Conservation (phyloP, 2,329 filamentous ascomycete genomes). For the Aspergillus sp. region DNA sequence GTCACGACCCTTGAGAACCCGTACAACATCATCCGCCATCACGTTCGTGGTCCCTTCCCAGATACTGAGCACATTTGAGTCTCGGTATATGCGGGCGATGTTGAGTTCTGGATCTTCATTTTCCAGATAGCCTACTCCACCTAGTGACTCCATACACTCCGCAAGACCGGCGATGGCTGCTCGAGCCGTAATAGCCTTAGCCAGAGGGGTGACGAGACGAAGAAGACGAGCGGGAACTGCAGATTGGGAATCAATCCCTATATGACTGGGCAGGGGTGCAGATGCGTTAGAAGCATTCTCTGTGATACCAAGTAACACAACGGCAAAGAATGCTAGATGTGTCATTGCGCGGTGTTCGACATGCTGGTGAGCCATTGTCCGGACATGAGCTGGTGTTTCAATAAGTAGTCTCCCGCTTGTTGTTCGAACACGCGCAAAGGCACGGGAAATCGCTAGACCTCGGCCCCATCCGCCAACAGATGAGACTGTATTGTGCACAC, state of each 20-base stretch:
- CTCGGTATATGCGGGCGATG: conserved; percentile 60
- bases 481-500: conserved; percentile 19
- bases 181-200: conserved; percentile 17
- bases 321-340: conserved; percentile 20
- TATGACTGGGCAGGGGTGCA: not conserved
- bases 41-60: conserved; percentile 71
- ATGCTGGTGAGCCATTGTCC: conserved; percentile 14
- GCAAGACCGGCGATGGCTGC: conserved; percentile 11
- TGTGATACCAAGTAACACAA: conserved; percentile 15
- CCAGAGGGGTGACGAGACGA: conserved; percentile 22
- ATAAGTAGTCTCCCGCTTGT: conserved; percentile 15
- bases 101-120: conserved; percentile 49
- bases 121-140: conserved; percentile 24
- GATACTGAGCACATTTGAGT: conserved; percentile 59
- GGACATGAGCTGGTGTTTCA: conserved; percentile 17
- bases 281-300: conserved; percentile 10
- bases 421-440: conserved; percentile 18
- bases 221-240: conserved; percentile 7
- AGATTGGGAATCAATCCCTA: too few species aligned
- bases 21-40: conserved; percentile 49
- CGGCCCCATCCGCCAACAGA: conserved; percentile 17
- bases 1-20: conserved; percentile 29
- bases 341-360: conserved; percentile 18
- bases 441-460: conserved; percentile 16
- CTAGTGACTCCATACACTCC: conserved; percentile 24